Conservation (phyloP, 129 eudicot genomes). For the Erigeron canadensis region DNA sequence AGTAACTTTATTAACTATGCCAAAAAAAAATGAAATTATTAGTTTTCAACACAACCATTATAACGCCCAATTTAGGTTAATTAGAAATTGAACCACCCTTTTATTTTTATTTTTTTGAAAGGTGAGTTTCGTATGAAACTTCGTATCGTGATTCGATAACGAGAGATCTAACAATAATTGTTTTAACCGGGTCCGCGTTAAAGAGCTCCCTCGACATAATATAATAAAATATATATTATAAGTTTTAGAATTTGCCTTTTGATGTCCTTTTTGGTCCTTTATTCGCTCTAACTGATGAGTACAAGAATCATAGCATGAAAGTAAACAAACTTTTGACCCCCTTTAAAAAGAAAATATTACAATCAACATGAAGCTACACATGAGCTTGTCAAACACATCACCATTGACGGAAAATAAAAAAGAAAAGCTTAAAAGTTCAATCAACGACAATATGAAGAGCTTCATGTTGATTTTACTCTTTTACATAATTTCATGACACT, state of each 20-base stretch:
- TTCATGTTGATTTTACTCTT: not conserved
- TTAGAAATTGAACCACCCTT: too few relatives aligned
- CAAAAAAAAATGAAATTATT: too few relatives aligned
- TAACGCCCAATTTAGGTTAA: too few relatives aligned
- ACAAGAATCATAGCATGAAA: constrained; percentile 32
- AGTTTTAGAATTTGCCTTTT: constrained; percentile 17
- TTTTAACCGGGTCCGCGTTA: too few relatives aligned
- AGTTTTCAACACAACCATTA: too few relatives aligned
- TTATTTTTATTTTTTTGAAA: too few relatives aligned
- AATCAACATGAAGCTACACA: constrained; percentile 27
- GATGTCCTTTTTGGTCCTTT: constrained; percentile 21
- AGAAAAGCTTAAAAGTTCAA: not conserved
- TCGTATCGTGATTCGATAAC: too few relatives aligned
- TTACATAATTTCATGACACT: not conserved
- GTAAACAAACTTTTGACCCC: constrained; percentile 40
- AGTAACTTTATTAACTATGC: too few relatives aligned
- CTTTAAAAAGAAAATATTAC: constrained; percentile 29
- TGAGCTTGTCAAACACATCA: constrained; percentile 32
- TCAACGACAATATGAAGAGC: not conserved
- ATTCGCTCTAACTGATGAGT: constrained; percentile 29
- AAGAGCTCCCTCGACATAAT: too few relatives aligned
- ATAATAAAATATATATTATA: not conserved
- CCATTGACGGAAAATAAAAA: not conserved
- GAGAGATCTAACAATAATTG: too few relatives aligned
- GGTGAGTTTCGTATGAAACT: too few relatives aligned